Evolutionary conservation across 208 protist genomes (phyloP).

Genomic region (Trypanosoma theileri): DNA sequence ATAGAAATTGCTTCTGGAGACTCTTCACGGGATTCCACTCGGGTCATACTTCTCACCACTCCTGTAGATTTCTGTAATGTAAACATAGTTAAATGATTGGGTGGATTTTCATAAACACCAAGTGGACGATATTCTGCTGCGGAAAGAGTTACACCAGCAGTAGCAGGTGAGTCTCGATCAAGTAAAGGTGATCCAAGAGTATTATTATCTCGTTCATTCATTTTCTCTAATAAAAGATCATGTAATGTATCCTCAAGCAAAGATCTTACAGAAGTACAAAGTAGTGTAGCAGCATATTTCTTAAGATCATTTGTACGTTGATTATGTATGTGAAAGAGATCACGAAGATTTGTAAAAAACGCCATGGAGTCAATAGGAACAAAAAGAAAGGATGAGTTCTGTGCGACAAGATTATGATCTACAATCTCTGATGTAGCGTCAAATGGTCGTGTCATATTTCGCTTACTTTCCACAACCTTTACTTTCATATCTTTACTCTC

Average conservation of each 20-base stretch:
- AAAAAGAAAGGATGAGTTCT: slow-evolving; percentile 74
- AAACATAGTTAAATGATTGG: slow-evolving; percentile 74
- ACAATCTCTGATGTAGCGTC: slow-evolving; percentile 66
- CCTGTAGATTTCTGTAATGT: slow-evolving; percentile 58
- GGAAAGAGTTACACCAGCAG: slow-evolving; percentile 17
- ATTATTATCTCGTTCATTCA: slow-evolving; percentile 24
- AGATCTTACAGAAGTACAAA: slow-evolving; percentile 60
- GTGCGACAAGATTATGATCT: slow-evolving; percentile 76
- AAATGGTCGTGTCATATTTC: slow-evolving; percentile 46
- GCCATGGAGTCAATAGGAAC: slow-evolving; percentile 72
- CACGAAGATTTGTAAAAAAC: slow-evolving; percentile 63
- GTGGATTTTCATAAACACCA: slow-evolving; percentile 33
- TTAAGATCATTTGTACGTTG: slow-evolving; percentile 55
- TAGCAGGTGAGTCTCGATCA: background rate
- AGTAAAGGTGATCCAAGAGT: background rate
- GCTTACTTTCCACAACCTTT: slow-evolving; percentile 53
- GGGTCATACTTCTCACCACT: slow-evolving; percentile 68
- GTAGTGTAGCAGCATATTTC: slow-evolving; percentile 80
- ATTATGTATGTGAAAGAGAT: slow-evolving; percentile 59
- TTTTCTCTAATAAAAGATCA: slow-evolving; percentile 59
- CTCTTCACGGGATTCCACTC: slow-evolving; percentile 48
- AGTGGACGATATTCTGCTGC: slow-evolving; percentile 35
- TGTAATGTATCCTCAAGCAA: slow-evolving; percentile 56
- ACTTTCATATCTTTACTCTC: slow-evolving; percentile 70
- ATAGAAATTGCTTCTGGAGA: slow-evolving; percentile 42